These are phyloP conservation scores for Evernia prunastri DNA, from an alignment of 495 filamentous ascomycete genomes.

Conservation along the genomic window DNA sequence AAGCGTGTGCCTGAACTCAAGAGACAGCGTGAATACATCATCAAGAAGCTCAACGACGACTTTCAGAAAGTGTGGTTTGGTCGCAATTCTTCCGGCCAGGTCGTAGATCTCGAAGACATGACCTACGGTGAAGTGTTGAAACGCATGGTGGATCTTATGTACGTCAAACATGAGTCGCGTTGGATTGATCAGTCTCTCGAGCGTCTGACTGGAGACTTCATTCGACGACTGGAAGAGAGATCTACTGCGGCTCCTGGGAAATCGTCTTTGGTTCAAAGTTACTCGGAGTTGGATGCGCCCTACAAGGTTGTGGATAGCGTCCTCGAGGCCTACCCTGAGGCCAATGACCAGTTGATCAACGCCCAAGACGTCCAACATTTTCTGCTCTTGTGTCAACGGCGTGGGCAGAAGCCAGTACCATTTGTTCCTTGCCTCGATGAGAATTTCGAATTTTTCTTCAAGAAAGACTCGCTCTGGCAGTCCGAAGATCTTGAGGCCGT, in stretches of 20 bases:
- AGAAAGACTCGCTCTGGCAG: constrained; percentile 99
- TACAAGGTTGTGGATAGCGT: constrained; percentile 70
- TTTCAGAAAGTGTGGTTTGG: constrained; percentile 99
- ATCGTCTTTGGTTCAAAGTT: constrained; percentile 75
- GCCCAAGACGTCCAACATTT: constrained; percentile 97
- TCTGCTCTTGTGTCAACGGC: constrained; percentile 83
- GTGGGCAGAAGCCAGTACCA: constrained; percentile 90
- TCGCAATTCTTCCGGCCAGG: constrained; percentile 71
- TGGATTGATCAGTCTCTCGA: constrained; percentile 89
- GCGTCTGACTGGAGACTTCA: constrained; percentile 84
- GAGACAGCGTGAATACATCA: constrained; percentile 90
- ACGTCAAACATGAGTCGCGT: constrained; percentile 82
- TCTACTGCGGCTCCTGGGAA: constrained; percentile 64
- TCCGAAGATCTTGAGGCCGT: constrained; percentile 95
- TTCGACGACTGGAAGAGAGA: constrained; percentile 90
- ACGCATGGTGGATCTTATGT: constrained; percentile 94
- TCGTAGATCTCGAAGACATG: constrained; percentile 96
- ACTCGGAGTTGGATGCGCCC: constrained; percentile 78
- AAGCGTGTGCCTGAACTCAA: constrained; percentile 88
- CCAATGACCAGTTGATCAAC: constrained; percentile 86
- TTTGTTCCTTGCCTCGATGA: constrained; percentile 92
- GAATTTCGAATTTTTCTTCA: constrained; percentile 97
- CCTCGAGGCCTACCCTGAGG: constrained; percentile 73
- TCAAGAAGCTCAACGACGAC: constrained; percentile 94
- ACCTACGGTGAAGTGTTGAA: constrained; percentile 89